phyloP scores from a whole-genome alignment of 345 rosid genomes.

The Citrus hindsii region DNA sequence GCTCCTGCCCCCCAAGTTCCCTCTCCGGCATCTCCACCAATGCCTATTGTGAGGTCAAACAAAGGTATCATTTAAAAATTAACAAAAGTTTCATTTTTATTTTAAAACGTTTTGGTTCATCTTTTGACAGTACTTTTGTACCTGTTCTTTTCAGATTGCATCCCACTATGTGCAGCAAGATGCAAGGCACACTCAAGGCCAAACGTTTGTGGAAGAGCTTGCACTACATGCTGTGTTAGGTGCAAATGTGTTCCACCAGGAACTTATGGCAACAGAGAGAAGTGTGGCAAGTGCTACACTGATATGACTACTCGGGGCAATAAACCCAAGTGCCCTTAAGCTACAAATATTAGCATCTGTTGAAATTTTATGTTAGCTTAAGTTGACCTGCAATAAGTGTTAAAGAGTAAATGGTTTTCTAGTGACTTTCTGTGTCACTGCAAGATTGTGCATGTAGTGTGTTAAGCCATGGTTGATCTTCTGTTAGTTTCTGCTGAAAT shows the following conservation, averaged over 20 bases:
- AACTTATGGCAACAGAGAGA: conserved; percentile 77
- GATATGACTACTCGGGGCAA: conserved; percentile 69
- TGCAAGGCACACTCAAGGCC: conserved; percentile 74
- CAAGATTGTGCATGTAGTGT: background rate
- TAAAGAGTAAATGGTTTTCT: conserved; percentile 3
- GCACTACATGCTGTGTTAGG: conserved; percentile 81
- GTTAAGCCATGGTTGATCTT: background rate
- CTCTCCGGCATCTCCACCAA: conserved; percentile 19
- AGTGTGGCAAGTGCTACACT: conserved; percentile 86
- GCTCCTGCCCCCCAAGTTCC: background rate
- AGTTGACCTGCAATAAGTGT: conserved; percentile 8
- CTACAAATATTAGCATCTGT: background rate
- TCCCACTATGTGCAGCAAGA: conserved; percentile 61
- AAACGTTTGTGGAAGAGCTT: conserved; percentile 67
- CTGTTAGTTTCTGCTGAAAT: background rate
- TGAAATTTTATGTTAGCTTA: background rate
- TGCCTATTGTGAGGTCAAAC: conserved; percentile 48
- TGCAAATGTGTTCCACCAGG: conserved; percentile 99
- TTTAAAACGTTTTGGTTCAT: background rate
- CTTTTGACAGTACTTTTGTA: background rate
- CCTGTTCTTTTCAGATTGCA: conserved; percentile 48
- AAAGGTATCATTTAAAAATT: conserved; percentile 36
- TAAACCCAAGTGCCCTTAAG: conserved; percentile 69
- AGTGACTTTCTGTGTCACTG: background rate
- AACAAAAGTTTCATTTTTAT: background rate